phyloP scores from a whole-genome alignment of 352 stramenopile species.

The Pythium chondricola region DNA sequence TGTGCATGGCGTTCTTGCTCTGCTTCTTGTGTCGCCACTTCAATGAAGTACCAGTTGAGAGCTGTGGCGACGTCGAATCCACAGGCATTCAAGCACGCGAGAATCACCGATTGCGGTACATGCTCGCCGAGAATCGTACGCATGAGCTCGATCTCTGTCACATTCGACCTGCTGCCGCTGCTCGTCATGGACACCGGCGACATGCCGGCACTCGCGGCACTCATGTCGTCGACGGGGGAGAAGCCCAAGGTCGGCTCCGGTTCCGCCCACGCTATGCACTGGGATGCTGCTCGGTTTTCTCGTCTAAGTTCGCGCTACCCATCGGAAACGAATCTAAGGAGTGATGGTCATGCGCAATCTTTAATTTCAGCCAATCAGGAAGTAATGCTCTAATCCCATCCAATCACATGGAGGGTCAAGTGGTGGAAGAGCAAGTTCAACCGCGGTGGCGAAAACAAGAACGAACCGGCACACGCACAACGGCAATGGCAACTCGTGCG shows the following conservation, averaged over 20 bases:
- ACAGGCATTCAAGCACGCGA: conserved; percentile 78
- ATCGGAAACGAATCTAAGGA: too few species aligned
- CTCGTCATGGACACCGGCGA: neutral
- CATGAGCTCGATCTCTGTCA: conserved; percentile 82
- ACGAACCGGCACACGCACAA: neutral
- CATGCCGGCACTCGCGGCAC: neutral
- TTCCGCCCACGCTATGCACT: too few species aligned
- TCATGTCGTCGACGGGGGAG: neutral
- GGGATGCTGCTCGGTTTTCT: too few species aligned
- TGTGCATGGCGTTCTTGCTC: conserved; percentile 16
- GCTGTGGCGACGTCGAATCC: conserved; percentile 79
- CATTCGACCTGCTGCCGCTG: conserved; percentile 21
- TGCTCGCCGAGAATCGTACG: conserved; percentile 84
- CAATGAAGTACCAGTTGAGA: conserved; percentile 86
- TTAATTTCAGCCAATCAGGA: neutral
- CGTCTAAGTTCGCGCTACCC: too few species aligned
- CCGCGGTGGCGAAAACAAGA: too few species aligned
- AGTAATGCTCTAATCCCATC: too few species aligned
- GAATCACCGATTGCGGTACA: conserved; percentile 79
- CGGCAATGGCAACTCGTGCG: neutral
- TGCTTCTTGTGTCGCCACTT: conserved; percentile 39
- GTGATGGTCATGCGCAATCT: neutral
- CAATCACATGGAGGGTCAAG: too few species aligned
- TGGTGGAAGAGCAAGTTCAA: conserved; percentile 9
- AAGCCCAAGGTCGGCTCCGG: too few species aligned